phyloP scores from a whole-genome alignment of 2,329 filamentous ascomycete genomes.

The Pseudopithomyces chartarum region DNA sequence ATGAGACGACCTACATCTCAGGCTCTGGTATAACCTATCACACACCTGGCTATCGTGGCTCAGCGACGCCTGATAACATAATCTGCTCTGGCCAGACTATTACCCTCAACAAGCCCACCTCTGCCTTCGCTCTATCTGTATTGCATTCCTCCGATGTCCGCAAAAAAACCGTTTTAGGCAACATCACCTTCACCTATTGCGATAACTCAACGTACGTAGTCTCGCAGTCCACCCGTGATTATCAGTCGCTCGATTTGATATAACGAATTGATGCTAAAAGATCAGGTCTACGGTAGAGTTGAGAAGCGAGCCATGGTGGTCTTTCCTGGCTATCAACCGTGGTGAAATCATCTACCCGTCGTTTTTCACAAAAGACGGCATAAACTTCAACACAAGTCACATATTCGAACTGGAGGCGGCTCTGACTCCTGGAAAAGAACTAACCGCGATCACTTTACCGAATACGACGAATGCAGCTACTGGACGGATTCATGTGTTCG shows the following conservation, averaged over 20 bases:
- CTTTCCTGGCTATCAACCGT: conserved; percentile 52
- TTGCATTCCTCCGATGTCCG: conserved; percentile 51
- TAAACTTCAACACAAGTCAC: conserved; percentile 51
- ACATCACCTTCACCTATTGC: conserved; percentile 50
- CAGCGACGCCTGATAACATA: conserved; percentile 47
- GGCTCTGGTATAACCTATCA: conserved; percentile 50
- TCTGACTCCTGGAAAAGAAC: conserved; percentile 45
- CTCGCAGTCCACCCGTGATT: too few species aligned
- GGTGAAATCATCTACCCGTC: conserved; percentile 53
- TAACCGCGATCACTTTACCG: conserved; percentile 50
- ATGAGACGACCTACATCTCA: conserved; percentile 45
- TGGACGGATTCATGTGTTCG: conserved; percentile 49
- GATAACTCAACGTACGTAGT: conserved; percentile 44
- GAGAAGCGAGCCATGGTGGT: conserved; percentile 52
- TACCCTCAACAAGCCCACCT: conserved; percentile 28
- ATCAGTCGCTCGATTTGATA: background rate
- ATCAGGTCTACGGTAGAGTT: conserved; percentile 45
- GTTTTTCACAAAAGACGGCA: conserved; percentile 47
- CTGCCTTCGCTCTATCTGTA: conserved; percentile 52
- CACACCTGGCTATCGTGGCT: conserved; percentile 48
- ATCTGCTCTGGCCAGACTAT: conserved; percentile 51
- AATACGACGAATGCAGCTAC: conserved; percentile 42
- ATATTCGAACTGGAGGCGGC: conserved; percentile 53
- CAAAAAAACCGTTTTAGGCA: conserved; percentile 46
- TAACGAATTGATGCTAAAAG: background rate